These are phyloP conservation scores for Haplosporangium gracile DNA, from an alignment of 192 early-diverging fungal genomes.

Conservation along the genomic window DNA sequence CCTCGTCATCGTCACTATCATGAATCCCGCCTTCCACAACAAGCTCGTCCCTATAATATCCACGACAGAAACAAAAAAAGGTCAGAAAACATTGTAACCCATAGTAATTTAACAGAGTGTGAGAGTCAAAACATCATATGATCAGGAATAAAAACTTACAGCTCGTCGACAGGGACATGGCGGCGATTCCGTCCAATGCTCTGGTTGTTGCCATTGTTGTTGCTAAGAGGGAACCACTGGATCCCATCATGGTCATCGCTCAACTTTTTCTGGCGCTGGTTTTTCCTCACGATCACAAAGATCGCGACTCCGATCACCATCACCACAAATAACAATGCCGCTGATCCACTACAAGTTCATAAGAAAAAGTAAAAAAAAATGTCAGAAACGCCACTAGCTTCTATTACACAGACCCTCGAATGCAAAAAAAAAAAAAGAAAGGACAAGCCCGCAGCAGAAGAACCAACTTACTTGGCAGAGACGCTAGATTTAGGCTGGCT, in stretches of 20 bases:
- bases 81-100: not conserved
- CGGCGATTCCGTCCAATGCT: slow-evolving; percentile 5
- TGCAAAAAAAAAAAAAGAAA: not conserved
- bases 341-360: slow-evolving; percentile 43
- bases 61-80: not conserved
- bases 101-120: not conserved
- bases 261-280: slow-evolving; percentile 25
- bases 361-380: slow-evolving; percentile 8
- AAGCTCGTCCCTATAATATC: slow-evolving; percentile 59
- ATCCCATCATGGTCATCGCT: slow-evolving; percentile 23
- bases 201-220: not conserved
- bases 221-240: slow-evolving; percentile 41
- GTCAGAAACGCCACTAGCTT: not conserved
- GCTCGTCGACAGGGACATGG: slow-evolving; percentile 45
- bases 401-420: not conserved
- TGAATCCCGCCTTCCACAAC: slow-evolving; percentile 60
- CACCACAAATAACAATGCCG: slow-evolving; percentile 41
- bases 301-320: slow-evolving; percentile 29
- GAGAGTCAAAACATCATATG: not conserved
- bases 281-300: slow-evolving; percentile 44
- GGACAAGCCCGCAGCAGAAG: not conserved
- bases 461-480: slow-evolving; percentile 21
- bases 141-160: slow-evolving; percentile 21
- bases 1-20: slow-evolving; percentile 50
- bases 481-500: slow-evolving; percentile 24